Evolutionary conservation across 2,329 filamentous ascomycete genomes (phyloP), one percentile per base, ranked within the genome.

Genomic region (Microsporum audouinii): DNA sequence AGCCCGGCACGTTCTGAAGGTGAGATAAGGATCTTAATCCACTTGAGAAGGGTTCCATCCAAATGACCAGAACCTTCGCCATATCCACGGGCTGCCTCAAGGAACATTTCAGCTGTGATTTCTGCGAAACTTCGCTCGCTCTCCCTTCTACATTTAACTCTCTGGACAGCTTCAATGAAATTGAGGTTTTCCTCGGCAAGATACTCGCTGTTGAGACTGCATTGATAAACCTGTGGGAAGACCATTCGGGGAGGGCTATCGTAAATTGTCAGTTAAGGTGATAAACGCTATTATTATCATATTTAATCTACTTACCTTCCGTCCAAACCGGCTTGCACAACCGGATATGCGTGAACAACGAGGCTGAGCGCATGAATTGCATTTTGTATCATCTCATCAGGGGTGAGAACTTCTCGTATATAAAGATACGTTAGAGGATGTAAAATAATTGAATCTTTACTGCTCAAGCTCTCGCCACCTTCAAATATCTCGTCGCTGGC

Each of bases 371-470:
- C 59, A 57, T 43, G 27, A 10, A 43, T 45, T 23, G 59, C 49
- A 34, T 43, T 60, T 45, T 60, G 27, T 45, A 57, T 3, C 38
- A 60, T 34, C 34, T 47, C 27, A 38, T 49, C 38, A 17, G 59
- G 45, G 1, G 51, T 45, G 49, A 57, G 41, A 17, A 49, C 38
- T 36, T 57, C 59, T 55, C 59, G 36, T 10, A 60, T 33, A 47
- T 60, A 60, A 5, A 27, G 23, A 27, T 60, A 60, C n/a, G 59
- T 57, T 29, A 60, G 36, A 4, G 59, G 59, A 57, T 60, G 59
- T n/a, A 60, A 36, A 10, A 60, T 49, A 7, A 60, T 60, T 23
- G 49, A 12, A 34, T 56, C 51, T 14, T 56, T 17, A 31, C 10
- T 12, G 3, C 27, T 5, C 6, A 5, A 12, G 45, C 3, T 31